Base-by-base conservation (phyloP, 768 basidiomycete species). In the Mycena floridula region DNA sequence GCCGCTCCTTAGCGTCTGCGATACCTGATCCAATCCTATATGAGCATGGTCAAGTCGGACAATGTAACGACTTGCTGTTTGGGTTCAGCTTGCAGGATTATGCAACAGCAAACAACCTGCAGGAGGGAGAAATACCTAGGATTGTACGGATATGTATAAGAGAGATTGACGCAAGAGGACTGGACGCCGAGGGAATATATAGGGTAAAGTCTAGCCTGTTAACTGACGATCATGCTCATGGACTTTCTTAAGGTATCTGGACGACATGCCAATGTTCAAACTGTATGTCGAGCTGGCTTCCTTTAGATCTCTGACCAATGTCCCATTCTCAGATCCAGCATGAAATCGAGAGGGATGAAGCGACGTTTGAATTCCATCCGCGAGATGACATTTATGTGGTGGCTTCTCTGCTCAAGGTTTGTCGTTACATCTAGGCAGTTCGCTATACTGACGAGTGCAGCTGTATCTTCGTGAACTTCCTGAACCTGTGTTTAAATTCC, bases 61-160 rank as follows among this genome's bases (percentile, higher is more conserved):
- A 82, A 58, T 96, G 92, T 57, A 78, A 76, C 42, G 91, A 94
- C 61, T 64, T 96, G 21, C 87, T 94, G 25, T 96, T 95, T 57
- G 93, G 92, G 20, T 81, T 94, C 51, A 84, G 79, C 52, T 65
- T 96, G 46, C 82, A 85, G 30, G 92, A 94, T 57, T 95, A 96
- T 56, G 89, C 92, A 13, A 90, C 85, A 28, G 75, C 88, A 7
- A 79, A 90, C 50, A 78, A 77, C 35, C 65, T 89, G 15, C 68
- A 64, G 15, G 89, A 93, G 49, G 79, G 79, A 9, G 79, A 84
- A 7, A 69, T 87, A 25, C 93, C 93, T 0, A 86, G 81, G 61
- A 86, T 94, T 42, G 67, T 95, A 12, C 71, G 72, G 45, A 78
- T 91, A 28, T 93, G 89, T 60, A 81, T 93, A 42, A 70, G 76